Base-by-base conservation (phyloP, 495 filamentous ascomycete genomes). In the Penicillium waksmanii region DNA sequence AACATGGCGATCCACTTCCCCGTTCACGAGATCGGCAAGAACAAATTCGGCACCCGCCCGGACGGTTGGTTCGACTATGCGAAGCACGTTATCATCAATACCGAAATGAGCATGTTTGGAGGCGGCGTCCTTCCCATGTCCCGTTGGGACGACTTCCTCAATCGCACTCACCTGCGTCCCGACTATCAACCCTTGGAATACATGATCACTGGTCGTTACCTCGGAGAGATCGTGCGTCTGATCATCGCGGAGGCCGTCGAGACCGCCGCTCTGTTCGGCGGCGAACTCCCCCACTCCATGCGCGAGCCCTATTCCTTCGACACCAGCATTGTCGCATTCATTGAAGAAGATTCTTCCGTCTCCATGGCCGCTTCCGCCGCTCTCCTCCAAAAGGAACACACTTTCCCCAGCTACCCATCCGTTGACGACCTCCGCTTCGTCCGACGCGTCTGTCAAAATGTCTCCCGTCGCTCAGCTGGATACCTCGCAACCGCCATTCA, bases 131-230 rank as follows among this genome's bases (percentile, higher is more conserved):
- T 85, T 13, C 80, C 92, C 7, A 86, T 87, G 72, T 92, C 85
- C 10, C 80, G 80, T 11, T 96, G 92, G 92, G 92, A 96, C 65
- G 75, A 82, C 5, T 62, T 77, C 42, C 79, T 96, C 18, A 92
- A 95, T 66, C 67, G 73, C 15, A 83, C 83, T 1, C 86, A 89
- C 62, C 84, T 92, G 61, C 82, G 83, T 0, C 91, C 91, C 0
- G 89, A 92, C 27, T 96, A 95, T 64, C 91, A 96, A 70, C 92
- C 92, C 0, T 83, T 96, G 58, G 92, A 96, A 69, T 95, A 96
- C 71, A 92, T 96, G 85, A 89, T 92, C 31, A 85, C 90, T 2
- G 92, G 92, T 0, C 83, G 89, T 6, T 96, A 96, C 62, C 77
- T 96, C 2, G 92, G 92, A 35, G 92, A 96, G 70, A 85, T 96